These are phyloP conservation scores for Marasmius sp. DNA, from an alignment of 1,284 basidiomycete genomes.

Conservation along the genomic window DNA sequence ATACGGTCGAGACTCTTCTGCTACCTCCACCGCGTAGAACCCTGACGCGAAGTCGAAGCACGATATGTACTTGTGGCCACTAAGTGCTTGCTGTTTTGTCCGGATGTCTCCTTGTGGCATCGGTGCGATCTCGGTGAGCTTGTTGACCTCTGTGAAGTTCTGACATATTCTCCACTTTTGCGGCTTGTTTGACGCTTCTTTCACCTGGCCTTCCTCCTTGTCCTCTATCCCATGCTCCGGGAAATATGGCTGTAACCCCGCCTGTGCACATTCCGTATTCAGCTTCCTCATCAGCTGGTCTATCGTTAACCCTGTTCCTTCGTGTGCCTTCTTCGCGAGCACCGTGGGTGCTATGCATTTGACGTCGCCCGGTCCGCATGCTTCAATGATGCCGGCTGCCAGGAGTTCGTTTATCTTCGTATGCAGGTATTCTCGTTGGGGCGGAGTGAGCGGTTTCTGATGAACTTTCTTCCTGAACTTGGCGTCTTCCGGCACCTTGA, in stretches of 20 bases:
- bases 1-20: not conserved
- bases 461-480: slow-evolving; percentile 21
- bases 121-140: slow-evolving; percentile 28
- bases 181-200: not conserved
- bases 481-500: slow-evolving; percentile 21
- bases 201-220: not conserved
- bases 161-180: slow-evolving; percentile 36
- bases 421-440: slow-evolving; percentile 27
- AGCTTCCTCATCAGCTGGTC: slow-evolving; percentile 26
- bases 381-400: slow-evolving; percentile 28
- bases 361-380: slow-evolving; percentile 20
- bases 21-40: slow-evolving; percentile 31
- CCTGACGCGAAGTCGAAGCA: slow-evolving; percentile 35
- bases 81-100: slow-evolving; percentile 29
- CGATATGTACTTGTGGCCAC: slow-evolving; percentile 29
- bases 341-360: slow-evolving; percentile 26
- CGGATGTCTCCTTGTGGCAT: slow-evolving; percentile 36
- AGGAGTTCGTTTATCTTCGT: slow-evolving; percentile 29
- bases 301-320: slow-evolving; percentile 20
- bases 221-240: slow-evolving; percentile 11
- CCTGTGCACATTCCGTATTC: slow-evolving; percentile 25
- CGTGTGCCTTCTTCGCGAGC: slow-evolving; percentile 31
- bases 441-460: slow-evolving; percentile 24
- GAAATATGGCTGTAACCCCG: slow-evolving; percentile 17
- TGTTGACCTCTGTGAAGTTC: slow-evolving; percentile 34